Evolutionary conservation across 306 rosid species (phyloP).

Genomic region (Prunus mongolica): DNA sequence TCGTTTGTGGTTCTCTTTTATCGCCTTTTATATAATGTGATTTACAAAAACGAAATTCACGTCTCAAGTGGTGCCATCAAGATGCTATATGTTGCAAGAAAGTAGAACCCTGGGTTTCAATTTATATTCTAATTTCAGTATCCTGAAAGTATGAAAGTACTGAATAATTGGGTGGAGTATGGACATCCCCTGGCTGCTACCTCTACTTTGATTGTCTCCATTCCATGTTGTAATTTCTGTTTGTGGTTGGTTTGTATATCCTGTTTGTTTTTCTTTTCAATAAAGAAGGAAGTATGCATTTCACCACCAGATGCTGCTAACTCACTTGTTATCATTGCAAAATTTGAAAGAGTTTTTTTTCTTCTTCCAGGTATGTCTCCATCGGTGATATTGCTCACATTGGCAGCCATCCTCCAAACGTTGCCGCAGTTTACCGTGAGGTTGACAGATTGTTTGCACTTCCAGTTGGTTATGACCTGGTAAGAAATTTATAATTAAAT

Average conservation of each 20-base stretch:
- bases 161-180: too few species aligned
- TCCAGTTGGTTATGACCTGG: constrained; percentile 94
- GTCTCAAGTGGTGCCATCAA: background rate
- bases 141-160: background rate
- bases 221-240: too few species aligned
- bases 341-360: background rate
- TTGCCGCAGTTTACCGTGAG: constrained; percentile 84
- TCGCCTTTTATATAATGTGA: background rate
- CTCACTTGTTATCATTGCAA: background rate
- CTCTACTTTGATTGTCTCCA: too few species aligned
- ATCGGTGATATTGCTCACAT: constrained; percentile 88
- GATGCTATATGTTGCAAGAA: background rate
- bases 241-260: too few species aligned
- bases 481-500: constrained; percentile 33
- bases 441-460: constrained; percentile 59
- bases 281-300: background rate
- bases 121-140: background rate
- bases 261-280: too few species aligned
- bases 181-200: too few species aligned
- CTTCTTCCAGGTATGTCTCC: constrained; percentile 52
- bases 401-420: constrained; percentile 90
- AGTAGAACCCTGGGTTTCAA: background rate
- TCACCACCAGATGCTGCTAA: constrained; percentile 4
- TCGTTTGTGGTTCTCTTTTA: background rate
- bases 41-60: background rate